Conservation (phyloP, 805 yeast genomes). For the Spathaspora girioi region DNA sequence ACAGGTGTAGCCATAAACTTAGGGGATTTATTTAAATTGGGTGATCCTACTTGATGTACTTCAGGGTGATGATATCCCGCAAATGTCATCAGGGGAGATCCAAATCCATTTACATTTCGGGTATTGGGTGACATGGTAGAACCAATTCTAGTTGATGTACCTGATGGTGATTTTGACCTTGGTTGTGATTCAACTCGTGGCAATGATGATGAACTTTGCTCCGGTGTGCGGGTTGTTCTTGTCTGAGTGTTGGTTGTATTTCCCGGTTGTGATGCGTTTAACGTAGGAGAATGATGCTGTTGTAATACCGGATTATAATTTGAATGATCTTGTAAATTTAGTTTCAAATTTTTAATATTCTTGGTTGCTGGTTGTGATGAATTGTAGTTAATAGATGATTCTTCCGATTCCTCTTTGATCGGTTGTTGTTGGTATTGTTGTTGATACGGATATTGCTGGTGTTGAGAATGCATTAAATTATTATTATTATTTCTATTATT, state of each 20-base stretch:
- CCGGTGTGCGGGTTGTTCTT: background rate
- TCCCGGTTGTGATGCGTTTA: background rate
- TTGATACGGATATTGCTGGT: background rate
- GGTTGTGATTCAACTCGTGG: background rate
- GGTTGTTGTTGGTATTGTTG: background rate
- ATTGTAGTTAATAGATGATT: background rate
- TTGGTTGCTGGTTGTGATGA: background rate
- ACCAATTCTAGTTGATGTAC: background rate
- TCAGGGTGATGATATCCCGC: background rate
- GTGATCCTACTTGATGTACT: background rate
- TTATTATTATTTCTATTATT: background rate
- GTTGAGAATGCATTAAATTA: background rate
- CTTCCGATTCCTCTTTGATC: background rate
- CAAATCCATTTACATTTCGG: background rate
- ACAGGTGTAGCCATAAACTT: background rate
- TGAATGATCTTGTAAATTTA: background rate
- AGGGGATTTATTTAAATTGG: background rate
- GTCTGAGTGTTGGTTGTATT: background rate
- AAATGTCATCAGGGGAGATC: background rate
- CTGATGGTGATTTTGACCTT: background rate
- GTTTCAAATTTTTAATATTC: conserved; percentile 1
- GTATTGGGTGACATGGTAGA: background rate
- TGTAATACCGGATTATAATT: background rate
- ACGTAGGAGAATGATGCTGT: background rate
- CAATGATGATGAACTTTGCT: background rate